Base-by-base conservation (phyloP, 1,139 yeast genomes). In the Blastobotrys malaysiensis region DNA sequence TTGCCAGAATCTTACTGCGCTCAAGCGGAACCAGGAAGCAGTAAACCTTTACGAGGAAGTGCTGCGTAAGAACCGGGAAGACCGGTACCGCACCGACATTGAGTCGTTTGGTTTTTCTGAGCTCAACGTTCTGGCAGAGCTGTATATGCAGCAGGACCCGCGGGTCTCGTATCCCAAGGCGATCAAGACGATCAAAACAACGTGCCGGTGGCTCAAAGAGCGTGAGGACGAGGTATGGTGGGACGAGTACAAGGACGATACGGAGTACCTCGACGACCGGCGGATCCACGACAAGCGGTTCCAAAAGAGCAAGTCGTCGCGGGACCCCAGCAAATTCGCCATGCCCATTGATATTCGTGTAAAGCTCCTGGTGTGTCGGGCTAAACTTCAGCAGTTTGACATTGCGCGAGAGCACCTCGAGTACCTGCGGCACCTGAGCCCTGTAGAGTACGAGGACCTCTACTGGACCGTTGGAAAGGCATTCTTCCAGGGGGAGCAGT, bases 271-370 rank as follows among this genome's bases (percentile, higher is more conserved):
- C 48, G 80, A 78, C 47, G 77, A 91, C 64, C 74, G 95, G 57
- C 73, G 80, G 31, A 76, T 75, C n/a, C 52, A 55, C 13, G 49
- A 58, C 11, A 56, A 60, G 21, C 51, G 54, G 46, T 59, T 55
- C 48, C 60, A 55, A 21, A 53, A 52, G 9, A 55, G 61, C 7
- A 54, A 55, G n/a, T 55, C 52, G 5, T 48, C 50, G 16, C 46
- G 58, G 18, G 55, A 57, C 9, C 58, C 59, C 5, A 57, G 54
- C 13, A 57, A 54, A 45, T 75, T 62, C 64, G 67, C 76, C 9
- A 70, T 93, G 27, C 98, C 97, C 0, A 82, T 91, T 53, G 99
- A 91, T 73, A 86, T 95, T 39, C 73, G 98, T 54, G 84, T 83
- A 39, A 88, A 93, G 67, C 68, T 93, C 21, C 95, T 97, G 0